Conservation (phyloP, 2,329 filamentous ascomycete species). For the Drechslerella coelobrocha region DNA sequence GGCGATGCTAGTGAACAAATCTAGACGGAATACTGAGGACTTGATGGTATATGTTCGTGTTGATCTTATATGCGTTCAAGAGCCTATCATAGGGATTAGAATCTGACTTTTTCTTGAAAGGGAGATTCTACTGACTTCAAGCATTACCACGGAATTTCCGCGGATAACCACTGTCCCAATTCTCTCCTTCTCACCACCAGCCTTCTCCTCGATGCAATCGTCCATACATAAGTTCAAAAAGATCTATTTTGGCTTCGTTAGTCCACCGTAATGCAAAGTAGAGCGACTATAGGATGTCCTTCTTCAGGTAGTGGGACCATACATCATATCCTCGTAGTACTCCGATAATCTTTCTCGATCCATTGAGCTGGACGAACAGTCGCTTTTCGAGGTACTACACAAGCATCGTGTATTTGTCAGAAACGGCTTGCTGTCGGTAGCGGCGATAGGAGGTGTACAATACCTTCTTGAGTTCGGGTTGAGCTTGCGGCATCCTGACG, state of each 20-base stretch:
- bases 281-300: background rate
- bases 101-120: background rate
- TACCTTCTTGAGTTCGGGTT: conserved; percentile 99
- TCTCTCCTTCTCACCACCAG: conserved; percentile 84
- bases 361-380: conserved; percentile 96
- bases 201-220: conserved; percentile 93
- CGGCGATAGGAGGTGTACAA: conserved; percentile 23
- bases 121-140: conserved; percentile 68
- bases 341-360: conserved; percentile 95
- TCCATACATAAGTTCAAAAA: conserved; percentile 98
- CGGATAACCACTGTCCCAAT: conserved; percentile 97
- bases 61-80: conserved; percentile 47
- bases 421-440: background rate
- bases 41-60: background rate
- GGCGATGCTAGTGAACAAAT: background rate
- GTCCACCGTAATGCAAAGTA: background rate
- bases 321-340: conserved; percentile 96
- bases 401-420: conserved; percentile 32
- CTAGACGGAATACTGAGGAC: background rate
- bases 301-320: conserved; percentile 48
- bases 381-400: conserved; percentile 96
- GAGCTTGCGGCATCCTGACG: conserved; percentile 85
- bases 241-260: conserved; percentile 67
- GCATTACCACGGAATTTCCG: conserved; percentile 97
- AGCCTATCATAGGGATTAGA: conserved; percentile 25